Evolutionary conservation across 495 filamentous ascomycete species (phyloP).

Genomic region (Podospora anserina): DNA sequence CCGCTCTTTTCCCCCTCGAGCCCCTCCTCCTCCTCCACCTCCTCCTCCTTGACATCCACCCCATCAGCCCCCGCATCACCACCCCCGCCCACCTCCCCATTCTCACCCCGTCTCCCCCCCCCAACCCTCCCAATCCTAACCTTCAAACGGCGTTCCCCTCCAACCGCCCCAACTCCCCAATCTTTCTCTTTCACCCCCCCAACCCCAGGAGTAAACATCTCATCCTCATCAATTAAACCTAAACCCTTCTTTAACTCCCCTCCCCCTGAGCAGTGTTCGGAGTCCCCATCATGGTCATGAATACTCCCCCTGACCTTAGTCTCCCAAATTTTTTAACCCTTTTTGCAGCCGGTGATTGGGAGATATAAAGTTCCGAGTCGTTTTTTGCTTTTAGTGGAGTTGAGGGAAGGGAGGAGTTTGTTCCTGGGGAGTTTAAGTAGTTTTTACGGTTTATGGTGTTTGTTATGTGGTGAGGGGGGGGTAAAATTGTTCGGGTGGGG

Average conservation of each 20-base stretch:
- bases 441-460: background rate
- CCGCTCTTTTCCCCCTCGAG: background rate
- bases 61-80: background rate
- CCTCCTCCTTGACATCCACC: background rate
- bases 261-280: too few species aligned
- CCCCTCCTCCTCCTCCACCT: background rate
- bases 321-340: slow-evolving; percentile 12
- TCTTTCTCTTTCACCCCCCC: background rate
- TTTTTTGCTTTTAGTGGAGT: background rate
- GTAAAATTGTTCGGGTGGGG: too few species aligned
- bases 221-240: background rate
- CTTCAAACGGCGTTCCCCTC: background rate
- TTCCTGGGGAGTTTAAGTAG: background rate
- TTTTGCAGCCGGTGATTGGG: slow-evolving; percentile 16
- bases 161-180: background rate
- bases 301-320: background rate
- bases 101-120: too few species aligned
- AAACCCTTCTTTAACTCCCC: background rate
- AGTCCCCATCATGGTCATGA: background rate
- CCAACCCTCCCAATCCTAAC: background rate
- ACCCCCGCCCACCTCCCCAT: too few species aligned
- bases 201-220: too few species aligned
- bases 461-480: too few species aligned
- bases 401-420: background rate
- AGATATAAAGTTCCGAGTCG: background rate